Evolutionary conservation across 2,329 filamentous ascomycete species (phyloP).

Genomic region (Rhinocladiella similis): DNA sequence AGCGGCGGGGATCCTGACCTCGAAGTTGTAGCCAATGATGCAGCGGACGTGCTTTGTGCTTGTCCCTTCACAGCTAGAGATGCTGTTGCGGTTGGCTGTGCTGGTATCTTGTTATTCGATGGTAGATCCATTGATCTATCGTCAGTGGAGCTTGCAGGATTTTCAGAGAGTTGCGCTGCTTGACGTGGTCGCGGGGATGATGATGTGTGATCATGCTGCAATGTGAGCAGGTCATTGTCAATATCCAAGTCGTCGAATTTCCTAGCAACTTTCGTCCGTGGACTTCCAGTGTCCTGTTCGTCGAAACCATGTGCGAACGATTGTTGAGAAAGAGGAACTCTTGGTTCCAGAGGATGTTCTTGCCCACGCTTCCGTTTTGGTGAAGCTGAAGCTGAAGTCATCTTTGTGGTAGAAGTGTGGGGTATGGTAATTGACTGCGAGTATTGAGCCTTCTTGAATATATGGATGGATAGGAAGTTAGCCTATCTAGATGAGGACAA

Average conservation of each 20-base stretch:
- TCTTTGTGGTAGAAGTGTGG: background rate
- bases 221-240: background rate
- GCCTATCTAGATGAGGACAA: background rate
- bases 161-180: background rate
- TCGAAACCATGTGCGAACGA: slow-evolving; percentile 11
- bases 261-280: slow-evolving; percentile 20
- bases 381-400: slow-evolving; percentile 19
- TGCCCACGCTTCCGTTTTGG: slow-evolving; percentile 23
- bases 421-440: background rate
- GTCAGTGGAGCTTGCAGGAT: background rate
- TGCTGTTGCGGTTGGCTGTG: background rate
- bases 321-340: slow-evolving; percentile 1
- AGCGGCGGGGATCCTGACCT: slow-evolving; percentile 37
- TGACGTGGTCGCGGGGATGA: too few species aligned
- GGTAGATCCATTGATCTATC: background rate
- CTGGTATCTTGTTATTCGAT: background rate
- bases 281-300: slow-evolving; percentile 15
- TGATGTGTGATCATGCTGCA: background rate
- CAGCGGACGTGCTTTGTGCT: background rate
- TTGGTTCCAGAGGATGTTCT: slow-evolving; percentile 15
- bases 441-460: background rate
- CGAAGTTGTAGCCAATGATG: background rate
- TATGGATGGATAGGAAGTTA: background rate
- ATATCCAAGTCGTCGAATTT: slow-evolving; percentile 31
- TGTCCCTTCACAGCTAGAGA: background rate